These are phyloP conservation scores for Magnolia sinica DNA, from an alignment of 164 flowering plant genomes.

Conservation along the genomic window DNA sequence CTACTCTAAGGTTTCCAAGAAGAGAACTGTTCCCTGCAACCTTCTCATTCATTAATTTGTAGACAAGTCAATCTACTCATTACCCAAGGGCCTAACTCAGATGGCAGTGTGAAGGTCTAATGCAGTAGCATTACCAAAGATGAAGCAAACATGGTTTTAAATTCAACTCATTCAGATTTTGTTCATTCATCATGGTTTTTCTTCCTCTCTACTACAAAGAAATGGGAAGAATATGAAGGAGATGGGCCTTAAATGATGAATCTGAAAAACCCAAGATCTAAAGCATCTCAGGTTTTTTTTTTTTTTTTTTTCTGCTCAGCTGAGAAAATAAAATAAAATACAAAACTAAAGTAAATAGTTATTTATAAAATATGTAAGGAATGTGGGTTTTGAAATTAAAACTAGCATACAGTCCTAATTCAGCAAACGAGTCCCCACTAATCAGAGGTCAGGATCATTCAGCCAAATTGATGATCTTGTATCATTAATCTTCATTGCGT, in stretches of 20 bases:
- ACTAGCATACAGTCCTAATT: too few relatives aligned
- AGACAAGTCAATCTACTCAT: background rate
- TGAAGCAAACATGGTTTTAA: too few relatives aligned
- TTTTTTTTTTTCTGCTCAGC: background rate
- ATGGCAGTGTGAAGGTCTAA: background rate
- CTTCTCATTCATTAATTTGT: too few relatives aligned
- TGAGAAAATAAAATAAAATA: too few relatives aligned
- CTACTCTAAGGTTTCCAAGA: too few relatives aligned
- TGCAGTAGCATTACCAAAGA: too few relatives aligned
- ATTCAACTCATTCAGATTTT: too few relatives aligned
- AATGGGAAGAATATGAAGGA: background rate
- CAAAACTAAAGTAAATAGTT: background rate
- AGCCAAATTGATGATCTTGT: too few relatives aligned
- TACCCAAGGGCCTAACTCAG: background rate
- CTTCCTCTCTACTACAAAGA: background rate
- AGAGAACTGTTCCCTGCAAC: too few relatives aligned
- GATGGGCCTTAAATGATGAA: background rate
- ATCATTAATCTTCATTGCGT: too few relatives aligned
- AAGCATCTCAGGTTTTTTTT: background rate
- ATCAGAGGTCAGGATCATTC: too few relatives aligned
- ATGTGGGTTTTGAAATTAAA: background rate
- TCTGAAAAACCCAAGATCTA: background rate
- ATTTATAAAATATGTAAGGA: background rate
- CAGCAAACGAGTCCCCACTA: too few relatives aligned
- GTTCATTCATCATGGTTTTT: conserved; percentile 7